A percentile compares a stretch with the other conserved stretches of the same genome.
Evolutionary conservation across 805 yeast species (phyloP).

Genomic region (Candida ortonii): DNA sequence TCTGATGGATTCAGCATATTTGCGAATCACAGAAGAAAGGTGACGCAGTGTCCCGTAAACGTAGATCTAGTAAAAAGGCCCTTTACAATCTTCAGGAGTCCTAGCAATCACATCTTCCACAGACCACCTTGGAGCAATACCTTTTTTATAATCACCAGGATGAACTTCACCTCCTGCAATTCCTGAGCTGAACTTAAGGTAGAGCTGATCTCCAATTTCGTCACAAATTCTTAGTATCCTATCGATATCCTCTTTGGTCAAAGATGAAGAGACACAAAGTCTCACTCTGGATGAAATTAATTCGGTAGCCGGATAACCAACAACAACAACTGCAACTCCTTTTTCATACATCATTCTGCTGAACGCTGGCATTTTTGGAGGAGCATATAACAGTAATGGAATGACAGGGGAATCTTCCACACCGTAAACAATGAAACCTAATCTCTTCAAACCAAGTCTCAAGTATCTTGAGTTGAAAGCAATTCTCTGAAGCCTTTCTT

Average conservation of each 20-base stretch:
- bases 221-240: constrained; percentile 64
- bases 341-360: constrained; percentile 75
- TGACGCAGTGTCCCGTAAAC: too few species aligned
- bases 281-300: constrained; percentile 85
- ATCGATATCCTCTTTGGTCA: constrained; percentile 93
- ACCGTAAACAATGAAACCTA: constrained; percentile 94
- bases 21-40: too few species aligned
- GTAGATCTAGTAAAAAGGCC: constrained; percentile 22
- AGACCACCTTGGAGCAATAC: constrained; percentile 68
- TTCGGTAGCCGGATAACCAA: constrained; percentile 98
- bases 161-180: constrained; percentile 57
- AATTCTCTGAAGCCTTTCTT: constrained; percentile 84
- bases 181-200: constrained; percentile 75
- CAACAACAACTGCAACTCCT: constrained; percentile 91
- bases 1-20: too few species aligned
- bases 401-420: constrained; percentile 96
- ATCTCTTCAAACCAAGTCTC: constrained; percentile 82
- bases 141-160: constrained; percentile 54
- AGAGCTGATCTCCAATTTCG: constrained; percentile 74
- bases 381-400: constrained; percentile 82
- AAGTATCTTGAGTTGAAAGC: constrained; percentile 95
- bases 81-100: constrained; percentile 62
- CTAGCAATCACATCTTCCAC: constrained; percentile 72
- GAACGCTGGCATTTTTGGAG: constrained; percentile 91
- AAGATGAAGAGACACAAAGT: constrained; percentile 86